Evolutionary conservation across 2,329 filamentous ascomycete species (phyloP).

Genomic region (Stagonosporopsis chrysanthemi): DNA sequence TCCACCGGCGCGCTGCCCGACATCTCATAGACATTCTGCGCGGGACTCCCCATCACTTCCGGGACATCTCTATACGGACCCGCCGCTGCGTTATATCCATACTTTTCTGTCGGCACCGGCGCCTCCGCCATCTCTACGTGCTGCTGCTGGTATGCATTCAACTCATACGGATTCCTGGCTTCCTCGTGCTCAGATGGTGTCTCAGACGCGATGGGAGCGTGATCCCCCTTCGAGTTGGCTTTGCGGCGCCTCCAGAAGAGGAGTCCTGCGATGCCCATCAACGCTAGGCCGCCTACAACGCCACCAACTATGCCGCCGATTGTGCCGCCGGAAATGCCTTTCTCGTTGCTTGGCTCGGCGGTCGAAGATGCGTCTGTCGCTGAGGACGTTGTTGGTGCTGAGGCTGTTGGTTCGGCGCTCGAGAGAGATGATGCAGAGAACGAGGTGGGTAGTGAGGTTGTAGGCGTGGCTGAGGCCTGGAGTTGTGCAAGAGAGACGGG

Average conservation of each 20-base stretch:
- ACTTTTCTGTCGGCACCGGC: conserved; percentile 16
- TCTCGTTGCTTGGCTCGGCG: neutral
- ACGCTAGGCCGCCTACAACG: conserved; percentile 22
- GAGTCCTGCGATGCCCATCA: conserved; percentile 18
- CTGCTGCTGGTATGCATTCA: conserved; percentile 11
- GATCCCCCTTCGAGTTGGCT: conserved; percentile 5
- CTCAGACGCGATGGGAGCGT: conserved; percentile 8
- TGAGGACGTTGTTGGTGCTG: neutral
- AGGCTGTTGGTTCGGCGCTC: neutral
- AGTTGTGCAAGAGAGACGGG: conserved; percentile 12
- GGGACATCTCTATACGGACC: conserved; percentile 9
- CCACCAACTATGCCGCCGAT: conserved; percentile 29
- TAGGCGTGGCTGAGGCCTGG: conserved; percentile 13
- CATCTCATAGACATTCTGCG: conserved; percentile 10
- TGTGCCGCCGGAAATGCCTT: conserved; percentile 24
- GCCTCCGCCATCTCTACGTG: conserved; percentile 8
- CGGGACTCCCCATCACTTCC: conserved; percentile 6
- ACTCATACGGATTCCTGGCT: conserved; percentile 18
- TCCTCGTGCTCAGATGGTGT: conserved; percentile 17
- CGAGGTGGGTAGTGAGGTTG: conserved; percentile 2
- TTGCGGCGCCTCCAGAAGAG: conserved; percentile 19
- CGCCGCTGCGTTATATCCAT: conserved; percentile 6
- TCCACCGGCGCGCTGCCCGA: conserved; percentile 14
- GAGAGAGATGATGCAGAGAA: conserved; percentile 4
- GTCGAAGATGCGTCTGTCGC: neutral